Evolutionary conservation across 2,329 filamentous ascomycete species (phyloP).

Genomic region (Alternaria burnsii): DNA sequence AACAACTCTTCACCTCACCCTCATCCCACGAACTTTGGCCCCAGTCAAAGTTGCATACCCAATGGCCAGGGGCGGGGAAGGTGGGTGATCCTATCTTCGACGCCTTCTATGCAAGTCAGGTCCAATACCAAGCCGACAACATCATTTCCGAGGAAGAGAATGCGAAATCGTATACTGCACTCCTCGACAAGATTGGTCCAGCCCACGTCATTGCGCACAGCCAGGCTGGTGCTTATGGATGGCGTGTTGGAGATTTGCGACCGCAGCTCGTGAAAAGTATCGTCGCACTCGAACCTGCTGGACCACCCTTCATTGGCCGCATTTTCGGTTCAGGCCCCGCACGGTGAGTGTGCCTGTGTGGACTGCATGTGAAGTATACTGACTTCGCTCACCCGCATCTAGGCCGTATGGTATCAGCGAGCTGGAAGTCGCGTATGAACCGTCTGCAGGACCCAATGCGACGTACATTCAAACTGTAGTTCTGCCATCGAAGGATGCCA

Average conservation of each 20-base stretch:
- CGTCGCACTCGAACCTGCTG: conserved; percentile 62
- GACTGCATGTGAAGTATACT: background rate
- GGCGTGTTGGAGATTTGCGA: conserved; percentile 59
- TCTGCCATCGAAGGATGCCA: conserved; percentile 31
- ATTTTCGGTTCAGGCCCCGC: conserved; percentile 23
- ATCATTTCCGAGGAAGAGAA: conserved; percentile 43
- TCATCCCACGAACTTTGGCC: conserved; percentile 52
- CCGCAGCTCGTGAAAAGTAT: conserved; percentile 60
- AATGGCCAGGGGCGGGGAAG: conserved; percentile 52
- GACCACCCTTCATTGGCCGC: conserved; percentile 56
- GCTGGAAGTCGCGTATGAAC: conserved; percentile 45
- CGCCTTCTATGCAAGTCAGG: conserved; percentile 57
- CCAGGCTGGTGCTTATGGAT: conserved; percentile 58
- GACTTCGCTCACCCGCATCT: background rate
- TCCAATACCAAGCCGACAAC: conserved; percentile 48
- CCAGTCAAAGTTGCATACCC: conserved; percentile 54
- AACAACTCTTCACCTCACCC: conserved; percentile 48
- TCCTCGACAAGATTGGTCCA: conserved; percentile 56
- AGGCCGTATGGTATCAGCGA: conserved; percentile 46
- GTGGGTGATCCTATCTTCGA: conserved; percentile 60
- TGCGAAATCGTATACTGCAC: conserved; percentile 51
- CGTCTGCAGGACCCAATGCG: conserved; percentile 35
- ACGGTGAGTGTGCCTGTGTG: conserved; percentile 4
- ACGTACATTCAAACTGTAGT: conserved; percentile 31
- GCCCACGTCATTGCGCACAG: conserved; percentile 61